These are phyloP conservation scores for Exserohilum turcica DNA, from an alignment of 2,329 filamentous ascomycete genomes.

Conservation along the genomic window DNA sequence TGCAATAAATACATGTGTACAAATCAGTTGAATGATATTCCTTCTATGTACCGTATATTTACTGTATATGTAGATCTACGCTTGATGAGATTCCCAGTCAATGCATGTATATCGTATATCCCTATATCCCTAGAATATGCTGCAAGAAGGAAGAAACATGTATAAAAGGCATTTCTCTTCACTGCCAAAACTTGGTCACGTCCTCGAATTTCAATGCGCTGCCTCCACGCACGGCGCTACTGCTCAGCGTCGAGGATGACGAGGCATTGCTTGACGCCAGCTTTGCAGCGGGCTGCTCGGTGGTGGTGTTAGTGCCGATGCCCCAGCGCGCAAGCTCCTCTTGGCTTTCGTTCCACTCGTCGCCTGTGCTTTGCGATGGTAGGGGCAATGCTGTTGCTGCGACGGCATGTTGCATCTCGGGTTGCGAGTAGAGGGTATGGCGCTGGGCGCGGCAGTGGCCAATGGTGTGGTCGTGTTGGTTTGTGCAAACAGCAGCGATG, in stretches of 20 bases:
- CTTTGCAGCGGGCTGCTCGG: too few species aligned
- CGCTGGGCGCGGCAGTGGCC: slow-evolving; percentile 18
- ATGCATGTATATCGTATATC: too few species aligned
- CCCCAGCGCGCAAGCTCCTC: slow-evolving; percentile 18
- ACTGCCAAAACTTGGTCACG: slow-evolving; percentile 1
- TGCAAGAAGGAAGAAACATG: too few species aligned
- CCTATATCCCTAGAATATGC: too few species aligned
- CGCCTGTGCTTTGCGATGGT: slow-evolving; percentile 1
- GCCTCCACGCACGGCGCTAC: neutral
- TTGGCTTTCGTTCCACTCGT: slow-evolving; percentile 8
- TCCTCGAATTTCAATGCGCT: slow-evolving; percentile 1
- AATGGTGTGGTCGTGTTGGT: slow-evolving; percentile 13
- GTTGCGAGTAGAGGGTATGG: slow-evolving; percentile 10
- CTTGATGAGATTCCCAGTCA: too few species aligned
- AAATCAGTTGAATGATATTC: too few species aligned
- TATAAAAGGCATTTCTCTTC: too few species aligned
- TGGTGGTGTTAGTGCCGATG: neutral
- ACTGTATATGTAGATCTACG: too few species aligned
- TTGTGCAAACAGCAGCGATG: slow-evolving; percentile 3
- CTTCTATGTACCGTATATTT: too few species aligned
- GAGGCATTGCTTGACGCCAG: neutral
- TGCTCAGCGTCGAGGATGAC: neutral
- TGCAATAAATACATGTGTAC: too few species aligned
- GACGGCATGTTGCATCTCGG: neutral
- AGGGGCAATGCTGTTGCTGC: too few species aligned